Evolutionary conservation across 495 filamentous ascomycete genomes (phyloP).

Genomic region (Hypoxylon fragiforme): DNA sequence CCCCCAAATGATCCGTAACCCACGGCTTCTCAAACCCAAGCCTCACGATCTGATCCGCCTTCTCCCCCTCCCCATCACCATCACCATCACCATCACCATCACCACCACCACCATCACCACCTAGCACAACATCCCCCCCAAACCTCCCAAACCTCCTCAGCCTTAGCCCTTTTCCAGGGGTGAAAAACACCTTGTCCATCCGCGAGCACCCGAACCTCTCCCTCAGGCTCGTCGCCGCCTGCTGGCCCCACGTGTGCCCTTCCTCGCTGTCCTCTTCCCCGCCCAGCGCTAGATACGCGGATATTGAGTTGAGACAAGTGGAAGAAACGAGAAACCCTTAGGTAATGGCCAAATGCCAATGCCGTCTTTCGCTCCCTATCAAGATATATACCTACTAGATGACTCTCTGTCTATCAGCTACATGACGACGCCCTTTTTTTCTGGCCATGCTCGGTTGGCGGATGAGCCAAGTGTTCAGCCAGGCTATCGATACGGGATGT

Average conservation of each 20-base stretch:
- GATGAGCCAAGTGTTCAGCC: no score
- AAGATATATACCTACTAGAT: no score
- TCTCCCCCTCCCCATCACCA: constrained; percentile 5
- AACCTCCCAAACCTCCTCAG: constrained; percentile 45
- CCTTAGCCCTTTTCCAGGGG: constrained; percentile 31
- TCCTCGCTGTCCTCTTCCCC: constrained; percentile 52
- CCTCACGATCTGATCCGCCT: constrained; percentile 25
- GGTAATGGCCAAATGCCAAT: no score
- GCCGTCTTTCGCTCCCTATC: no score
- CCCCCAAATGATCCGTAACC: constrained; percentile 57
- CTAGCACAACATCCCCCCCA: constrained; percentile 34
- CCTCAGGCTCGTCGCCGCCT: constrained; percentile 41
- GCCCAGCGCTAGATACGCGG: constrained; percentile 56
- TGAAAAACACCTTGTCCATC: constrained; percentile 57
- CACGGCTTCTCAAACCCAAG: constrained; percentile 42
- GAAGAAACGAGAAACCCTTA: no score
- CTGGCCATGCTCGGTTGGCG: no score
- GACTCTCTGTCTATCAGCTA: no score
- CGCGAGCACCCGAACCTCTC: constrained; percentile 47
- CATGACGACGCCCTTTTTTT: no score
- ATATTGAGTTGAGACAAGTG: no score
- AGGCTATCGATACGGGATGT: no score
- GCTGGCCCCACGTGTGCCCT: constrained; percentile 61
- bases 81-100: neutral
- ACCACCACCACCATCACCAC: neutral